These are phyloP conservation scores for Penicillium thymicola DNA, from an alignment of 2,329 filamentous ascomycete genomes.

Conservation along the genomic window DNA sequence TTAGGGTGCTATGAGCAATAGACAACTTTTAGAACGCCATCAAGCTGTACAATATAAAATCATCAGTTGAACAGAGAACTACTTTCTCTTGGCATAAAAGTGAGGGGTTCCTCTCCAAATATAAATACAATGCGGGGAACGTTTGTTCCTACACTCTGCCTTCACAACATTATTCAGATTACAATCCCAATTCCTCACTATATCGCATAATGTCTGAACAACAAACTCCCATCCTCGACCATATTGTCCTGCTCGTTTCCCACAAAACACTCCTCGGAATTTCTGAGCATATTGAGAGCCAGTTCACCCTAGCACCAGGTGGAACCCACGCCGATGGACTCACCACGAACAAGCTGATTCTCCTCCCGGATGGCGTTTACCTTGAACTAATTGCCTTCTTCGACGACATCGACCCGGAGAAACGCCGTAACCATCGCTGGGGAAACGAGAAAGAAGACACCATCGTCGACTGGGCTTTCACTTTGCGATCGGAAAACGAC, in stretches of 20 bases:
- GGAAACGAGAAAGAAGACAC: conserved; percentile 16
- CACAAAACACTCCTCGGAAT: conserved; percentile 8
- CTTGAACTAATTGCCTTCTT: conserved; percentile 22
- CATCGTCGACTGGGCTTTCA: conserved; percentile 22
- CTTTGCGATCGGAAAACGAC: conserved; percentile 11
- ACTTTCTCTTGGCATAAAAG: neutral
- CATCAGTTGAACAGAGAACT: neutral
- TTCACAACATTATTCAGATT: neutral
- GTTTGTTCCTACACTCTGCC: neutral
- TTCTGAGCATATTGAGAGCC: conserved; percentile 3
- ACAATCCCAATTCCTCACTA: neutral
- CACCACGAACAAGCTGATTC: conserved; percentile 19
- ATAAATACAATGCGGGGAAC: neutral
- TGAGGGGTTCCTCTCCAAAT: neutral
- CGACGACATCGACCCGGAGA: conserved; percentile 15
- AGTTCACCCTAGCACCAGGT: conserved; percentile 16
- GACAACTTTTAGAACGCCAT: neutral
- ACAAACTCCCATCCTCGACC: conserved; percentile 10
- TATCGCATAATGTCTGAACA: neutral
- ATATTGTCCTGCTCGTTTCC: conserved; percentile 14
- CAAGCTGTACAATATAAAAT: neutral
- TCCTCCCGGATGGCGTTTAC: conserved; percentile 16
- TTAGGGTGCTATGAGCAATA: neutral
- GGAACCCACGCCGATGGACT: conserved; percentile 19
- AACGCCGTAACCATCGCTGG: conserved; percentile 18